Conservation (phyloP, 768 basidiomycete genomes). For the Amanita phalloides region DNA sequence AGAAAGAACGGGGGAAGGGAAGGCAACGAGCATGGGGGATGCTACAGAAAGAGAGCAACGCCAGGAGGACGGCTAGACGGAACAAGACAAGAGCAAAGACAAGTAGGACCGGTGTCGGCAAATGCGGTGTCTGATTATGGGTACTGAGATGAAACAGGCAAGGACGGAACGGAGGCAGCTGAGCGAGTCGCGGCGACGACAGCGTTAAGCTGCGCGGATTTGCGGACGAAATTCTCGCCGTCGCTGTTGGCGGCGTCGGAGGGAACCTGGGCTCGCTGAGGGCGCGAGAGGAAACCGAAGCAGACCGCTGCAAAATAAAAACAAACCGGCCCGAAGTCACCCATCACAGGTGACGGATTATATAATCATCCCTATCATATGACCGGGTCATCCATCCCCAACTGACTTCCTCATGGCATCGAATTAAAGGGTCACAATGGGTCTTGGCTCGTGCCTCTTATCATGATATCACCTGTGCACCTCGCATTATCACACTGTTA, state of each 20-base stretch:
- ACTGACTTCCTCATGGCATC: no score
- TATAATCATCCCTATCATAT: slow-evolving; percentile 1
- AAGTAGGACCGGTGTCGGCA: slow-evolving; percentile 4
- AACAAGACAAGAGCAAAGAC: slow-evolving; percentile 3
- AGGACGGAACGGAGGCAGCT: background rate
- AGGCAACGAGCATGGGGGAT: slow-evolving; percentile 32
- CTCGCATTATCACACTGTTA: no score
- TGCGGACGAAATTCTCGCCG: background rate
- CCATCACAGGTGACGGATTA: background rate
- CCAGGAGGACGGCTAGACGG: background rate
- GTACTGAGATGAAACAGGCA: slow-evolving; percentile 1
- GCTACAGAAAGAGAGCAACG: background rate
- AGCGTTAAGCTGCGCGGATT: background rate
- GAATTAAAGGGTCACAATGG: no score
- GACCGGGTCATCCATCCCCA: background rate
- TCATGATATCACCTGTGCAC: no score
- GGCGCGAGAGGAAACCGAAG: background rate
- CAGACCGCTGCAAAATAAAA: slow-evolving; percentile 3
- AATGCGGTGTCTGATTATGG: slow-evolving; percentile 3
- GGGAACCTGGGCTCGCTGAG: background rate
- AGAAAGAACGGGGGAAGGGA: slow-evolving; percentile 58
- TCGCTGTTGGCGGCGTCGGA: slow-evolving; percentile 6
- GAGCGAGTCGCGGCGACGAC: background rate
- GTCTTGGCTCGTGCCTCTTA: no score
- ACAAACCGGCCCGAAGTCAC: slow-evolving; percentile 8